Conservation (phyloP, 2,329 filamentous ascomycete genomes). For the Xylariaceae sp. region DNA sequence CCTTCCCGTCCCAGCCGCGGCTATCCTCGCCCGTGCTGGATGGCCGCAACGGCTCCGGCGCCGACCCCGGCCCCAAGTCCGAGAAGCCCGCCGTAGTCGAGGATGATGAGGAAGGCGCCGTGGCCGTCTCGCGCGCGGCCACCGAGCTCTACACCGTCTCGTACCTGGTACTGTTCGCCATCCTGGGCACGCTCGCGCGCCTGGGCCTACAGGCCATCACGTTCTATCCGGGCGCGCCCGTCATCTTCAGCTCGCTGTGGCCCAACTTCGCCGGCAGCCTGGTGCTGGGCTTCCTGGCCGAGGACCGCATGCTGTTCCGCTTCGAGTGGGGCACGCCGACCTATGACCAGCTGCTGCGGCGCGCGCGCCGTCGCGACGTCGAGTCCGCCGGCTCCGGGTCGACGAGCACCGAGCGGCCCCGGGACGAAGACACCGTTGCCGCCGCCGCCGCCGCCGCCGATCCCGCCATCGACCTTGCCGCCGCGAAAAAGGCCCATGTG, state of each 20-base stretch:
- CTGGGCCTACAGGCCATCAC: slow-evolving; percentile 75
- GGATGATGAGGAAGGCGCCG: slow-evolving; percentile 4
- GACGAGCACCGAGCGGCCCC: slow-evolving; percentile 6
- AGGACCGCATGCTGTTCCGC: slow-evolving; percentile 70
- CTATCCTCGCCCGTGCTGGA: slow-evolving; percentile 8
- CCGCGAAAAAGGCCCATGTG: slow-evolving; percentile 49
- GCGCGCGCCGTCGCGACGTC: slow-evolving; percentile 25
- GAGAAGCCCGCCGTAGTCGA: not conserved
- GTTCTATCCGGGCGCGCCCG: slow-evolving; percentile 67
- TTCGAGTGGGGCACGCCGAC: slow-evolving; percentile 51
- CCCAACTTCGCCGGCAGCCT: slow-evolving; percentile 78
- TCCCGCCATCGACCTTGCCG: slow-evolving; percentile 28
- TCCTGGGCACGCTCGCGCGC: slow-evolving; percentile 76
- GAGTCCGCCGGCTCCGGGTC: slow-evolving; percentile 31
- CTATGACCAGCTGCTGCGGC: slow-evolving; percentile 28
- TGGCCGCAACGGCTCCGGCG: slow-evolving; percentile 3
- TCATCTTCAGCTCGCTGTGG: slow-evolving; percentile 73
- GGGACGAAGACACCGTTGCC: too few species aligned
- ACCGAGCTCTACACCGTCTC: slow-evolving; percentile 66
- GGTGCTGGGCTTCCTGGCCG: slow-evolving; percentile 76
- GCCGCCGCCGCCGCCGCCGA: not conserved
- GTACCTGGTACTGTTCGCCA: slow-evolving; percentile 77
- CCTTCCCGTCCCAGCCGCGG: not conserved
- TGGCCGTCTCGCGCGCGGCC: slow-evolving; percentile 38
- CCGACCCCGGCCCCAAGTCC: not conserved